A percentile compares a stretch with the other conserved stretches of the same genome.
Conservation (phyloP, 208 protist genomes). For the Trypanosoma avium region DNA sequence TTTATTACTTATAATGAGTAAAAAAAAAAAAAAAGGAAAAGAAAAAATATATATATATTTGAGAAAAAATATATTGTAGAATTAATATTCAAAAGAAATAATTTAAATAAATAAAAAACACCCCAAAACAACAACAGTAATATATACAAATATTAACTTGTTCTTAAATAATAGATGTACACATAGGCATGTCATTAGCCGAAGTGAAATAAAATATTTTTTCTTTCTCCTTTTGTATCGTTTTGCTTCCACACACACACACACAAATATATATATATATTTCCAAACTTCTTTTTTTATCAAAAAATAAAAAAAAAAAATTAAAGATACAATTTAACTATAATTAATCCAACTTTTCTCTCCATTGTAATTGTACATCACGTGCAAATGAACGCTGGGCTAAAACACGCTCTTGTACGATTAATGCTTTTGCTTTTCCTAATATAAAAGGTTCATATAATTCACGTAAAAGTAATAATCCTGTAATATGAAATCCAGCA, state of each 20-base stretch:
- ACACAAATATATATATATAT: constrained; percentile 10
- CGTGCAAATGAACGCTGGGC: constrained; percentile 40
- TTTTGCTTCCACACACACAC: background rate
- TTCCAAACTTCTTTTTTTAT: too few species aligned
- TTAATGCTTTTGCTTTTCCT: constrained; percentile 21
- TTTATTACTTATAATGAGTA: too few species aligned
- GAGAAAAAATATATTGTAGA: too few species aligned
- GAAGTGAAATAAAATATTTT: constrained; percentile 22
- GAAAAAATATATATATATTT: too few species aligned
- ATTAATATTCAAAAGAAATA: too few species aligned
- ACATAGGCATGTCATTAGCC: too few species aligned
- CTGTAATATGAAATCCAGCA: constrained; percentile 65
- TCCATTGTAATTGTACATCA: constrained; percentile 73
- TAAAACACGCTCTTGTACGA: constrained; percentile 22
- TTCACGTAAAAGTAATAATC: constrained; percentile 54
- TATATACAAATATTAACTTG: too few species aligned
- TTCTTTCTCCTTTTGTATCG: constrained; percentile 12
- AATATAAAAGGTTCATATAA: constrained; percentile 40
- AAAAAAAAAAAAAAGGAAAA: too few species aligned
- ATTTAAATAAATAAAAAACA: too few species aligned
- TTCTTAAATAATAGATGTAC: too few species aligned
- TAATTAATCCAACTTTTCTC: constrained; percentile 61
- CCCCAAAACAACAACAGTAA: too few species aligned
- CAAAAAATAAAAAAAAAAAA: constrained; percentile 12
- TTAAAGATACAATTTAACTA: constrained; percentile 4